These are phyloP conservation scores for Coemansia sp. DNA, from an alignment of 192 early-diverging fungal genomes.

Conservation along the genomic window DNA sequence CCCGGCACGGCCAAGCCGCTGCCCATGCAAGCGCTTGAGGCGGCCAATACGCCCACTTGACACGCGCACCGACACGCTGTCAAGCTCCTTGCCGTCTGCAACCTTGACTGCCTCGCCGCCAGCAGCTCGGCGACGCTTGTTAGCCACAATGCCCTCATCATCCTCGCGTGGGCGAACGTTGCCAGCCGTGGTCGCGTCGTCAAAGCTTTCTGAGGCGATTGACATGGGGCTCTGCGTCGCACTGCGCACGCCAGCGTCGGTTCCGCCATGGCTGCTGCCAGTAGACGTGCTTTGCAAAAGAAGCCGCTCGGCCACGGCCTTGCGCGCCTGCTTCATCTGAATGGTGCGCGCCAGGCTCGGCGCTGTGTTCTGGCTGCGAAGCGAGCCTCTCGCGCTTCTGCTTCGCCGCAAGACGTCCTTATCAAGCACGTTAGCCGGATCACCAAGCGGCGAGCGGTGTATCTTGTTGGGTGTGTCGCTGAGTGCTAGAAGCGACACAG, in stretches of 20 bases:
- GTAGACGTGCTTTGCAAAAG: slow-evolving; percentile 7
- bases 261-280: slow-evolving; percentile 3
- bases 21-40: not conserved
- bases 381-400: slow-evolving; percentile 12
- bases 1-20: not conserved
- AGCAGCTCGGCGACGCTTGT: slow-evolving; percentile 28
- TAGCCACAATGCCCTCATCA: slow-evolving; percentile 5
- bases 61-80: not conserved
- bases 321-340: slow-evolving; percentile 50
- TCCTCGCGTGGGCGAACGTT: slow-evolving; percentile 23
- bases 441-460: slow-evolving; percentile 12
- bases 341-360: slow-evolving; percentile 49
- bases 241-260: not conserved
- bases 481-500: slow-evolving; percentile 35
- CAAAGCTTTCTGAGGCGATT: not conserved
- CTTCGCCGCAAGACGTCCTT: slow-evolving; percentile 29
- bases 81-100: slow-evolving; percentile 11
- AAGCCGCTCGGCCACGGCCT: slow-evolving; percentile 41
- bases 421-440: slow-evolving; percentile 4
- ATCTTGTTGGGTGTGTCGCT: slow-evolving; percentile 22
- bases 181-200: slow-evolving; percentile 3
- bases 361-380: slow-evolving; percentile 22
- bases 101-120: slow-evolving; percentile 17
- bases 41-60: not conserved
- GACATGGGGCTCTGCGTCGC: not conserved